Base-by-base conservation (phyloP, 148 eudicot genomes). In the Spergularia bocconei region DNA sequence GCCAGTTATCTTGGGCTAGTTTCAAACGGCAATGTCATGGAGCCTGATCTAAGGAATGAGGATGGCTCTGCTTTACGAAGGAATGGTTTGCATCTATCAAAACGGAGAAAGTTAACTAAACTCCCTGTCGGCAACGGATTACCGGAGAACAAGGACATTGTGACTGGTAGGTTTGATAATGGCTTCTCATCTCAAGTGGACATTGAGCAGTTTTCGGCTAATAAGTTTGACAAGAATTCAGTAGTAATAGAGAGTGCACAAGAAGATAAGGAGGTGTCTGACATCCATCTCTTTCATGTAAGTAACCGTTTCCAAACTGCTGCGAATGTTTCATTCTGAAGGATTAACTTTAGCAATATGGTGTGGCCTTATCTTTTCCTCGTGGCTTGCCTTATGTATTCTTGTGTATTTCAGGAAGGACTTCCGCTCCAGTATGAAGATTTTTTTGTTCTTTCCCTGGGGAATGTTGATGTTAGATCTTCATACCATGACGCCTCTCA, bases 361-460 rank as follows among this genome's bases (percentile, higher is more conserved):
- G 57, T 79, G 70, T 44, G 13, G 66, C 15, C 51, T 36, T 4
- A 36, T 7, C 48, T 5, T 55, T 19, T 56, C 41, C 7, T 51
- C 25, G 64, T 71, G 63, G 62, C 19, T 69, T 47, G 63, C 39
- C 38, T 76, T 70, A 61, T 48, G 29, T 67, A 36, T 52, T n/a
- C 33, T 55, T 33, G 50, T 74, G 23, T 70, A 48, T 82, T 82
- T 56, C 88, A 86, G 88, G 90, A 88, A 69, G 86, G 84, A 63
- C 87, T 88, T 71, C 95, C 95, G 19, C 80, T 86, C 76, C 90
- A 90, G 78, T 86, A 84, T 81, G 89, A 86, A 79, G 91, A 90
- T 79, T 90, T 90, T 71, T 90, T 88, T 57, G 67, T 90, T 72
- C 88, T 87, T 66, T 86, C 89, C 52, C 63, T 85, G 81, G 94